phyloP scores from a whole-genome alignment of 192 early-diverging fungal species.

The Backusella circina region DNA sequence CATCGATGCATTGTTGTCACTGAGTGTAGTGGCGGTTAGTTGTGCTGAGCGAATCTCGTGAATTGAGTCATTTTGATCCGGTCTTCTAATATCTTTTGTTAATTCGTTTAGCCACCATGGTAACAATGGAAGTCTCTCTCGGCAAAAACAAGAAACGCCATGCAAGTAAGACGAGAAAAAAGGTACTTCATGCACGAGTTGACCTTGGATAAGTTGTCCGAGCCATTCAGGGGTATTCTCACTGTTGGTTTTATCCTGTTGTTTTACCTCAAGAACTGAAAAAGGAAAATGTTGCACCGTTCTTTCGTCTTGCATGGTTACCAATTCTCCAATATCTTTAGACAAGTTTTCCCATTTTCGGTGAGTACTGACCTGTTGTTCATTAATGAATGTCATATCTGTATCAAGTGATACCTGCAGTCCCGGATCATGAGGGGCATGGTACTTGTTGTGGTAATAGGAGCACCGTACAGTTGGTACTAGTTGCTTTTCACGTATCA shows the following conservation, averaged over 20 bases:
- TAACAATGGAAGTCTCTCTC: background rate
- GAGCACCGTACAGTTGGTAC: background rate
- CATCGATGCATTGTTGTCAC: background rate
- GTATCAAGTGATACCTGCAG: background rate
- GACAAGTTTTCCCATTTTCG: background rate
- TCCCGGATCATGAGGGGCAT: background rate
- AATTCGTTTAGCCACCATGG: conserved; percentile 1
- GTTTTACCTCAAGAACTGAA: background rate
- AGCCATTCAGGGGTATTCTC: background rate
- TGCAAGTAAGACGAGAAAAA: conserved; percentile 1
- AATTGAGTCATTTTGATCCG: background rate
- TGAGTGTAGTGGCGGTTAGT: background rate
- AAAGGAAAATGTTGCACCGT: background rate
- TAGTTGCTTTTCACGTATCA: background rate
- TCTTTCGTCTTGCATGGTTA: background rate
- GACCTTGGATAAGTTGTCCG: background rate
- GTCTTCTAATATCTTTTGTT: background rate
- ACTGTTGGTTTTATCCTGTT: background rate
- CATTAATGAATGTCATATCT: conserved; percentile 1
- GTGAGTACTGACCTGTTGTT: background rate
- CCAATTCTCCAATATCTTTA: background rate
- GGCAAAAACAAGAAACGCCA: background rate
- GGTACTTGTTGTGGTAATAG: background rate
- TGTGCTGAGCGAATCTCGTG: background rate
- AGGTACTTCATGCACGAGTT: conserved; percentile 6